These are phyloP conservation scores for Boletus semigastroideus DNA, from an alignment of 1,284 basidiomycete species.

Conservation along the genomic window DNA sequence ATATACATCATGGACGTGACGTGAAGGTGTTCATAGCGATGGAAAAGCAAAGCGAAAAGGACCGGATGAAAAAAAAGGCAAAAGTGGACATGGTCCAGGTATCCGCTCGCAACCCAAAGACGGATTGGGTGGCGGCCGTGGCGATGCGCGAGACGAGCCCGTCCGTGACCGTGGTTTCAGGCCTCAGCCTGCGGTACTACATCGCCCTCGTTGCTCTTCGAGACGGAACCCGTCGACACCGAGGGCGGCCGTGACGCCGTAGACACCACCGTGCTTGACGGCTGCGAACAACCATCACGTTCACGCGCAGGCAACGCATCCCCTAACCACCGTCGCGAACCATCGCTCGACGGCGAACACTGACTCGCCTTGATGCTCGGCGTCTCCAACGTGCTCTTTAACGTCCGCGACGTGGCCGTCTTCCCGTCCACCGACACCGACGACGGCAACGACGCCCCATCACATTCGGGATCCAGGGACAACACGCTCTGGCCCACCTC, in stretches of 20 bases:
- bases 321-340: not conserved
- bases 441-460: too few species aligned
- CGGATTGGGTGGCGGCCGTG: too few species aligned
- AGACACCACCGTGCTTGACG: not conserved
- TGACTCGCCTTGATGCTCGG: not conserved
- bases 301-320: not conserved
- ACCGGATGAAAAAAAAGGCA: too few species aligned
- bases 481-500: constrained; percentile 2
- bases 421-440: not conserved
- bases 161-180: too few species aligned
- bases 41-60: too few species aligned
- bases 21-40: too few species aligned
- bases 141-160: too few species aligned
- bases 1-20: too few species aligned
- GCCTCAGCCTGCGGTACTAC: not conserved
- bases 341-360: not conserved
- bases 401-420: not conserved
- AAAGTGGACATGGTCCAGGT: too few species aligned
- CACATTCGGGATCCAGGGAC: constrained; percentile 3
- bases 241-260: not conserved
- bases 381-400: not conserved
- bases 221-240: not conserved
- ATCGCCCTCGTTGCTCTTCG: not conserved
- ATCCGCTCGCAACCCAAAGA: too few species aligned
- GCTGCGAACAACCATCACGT: too few species aligned